Evolutionary conservation across 371 early-diverging fungal genomes (phyloP), one percentile per base, ranked within the genome.

Genomic region (Apophysomyces elegans): DNA sequence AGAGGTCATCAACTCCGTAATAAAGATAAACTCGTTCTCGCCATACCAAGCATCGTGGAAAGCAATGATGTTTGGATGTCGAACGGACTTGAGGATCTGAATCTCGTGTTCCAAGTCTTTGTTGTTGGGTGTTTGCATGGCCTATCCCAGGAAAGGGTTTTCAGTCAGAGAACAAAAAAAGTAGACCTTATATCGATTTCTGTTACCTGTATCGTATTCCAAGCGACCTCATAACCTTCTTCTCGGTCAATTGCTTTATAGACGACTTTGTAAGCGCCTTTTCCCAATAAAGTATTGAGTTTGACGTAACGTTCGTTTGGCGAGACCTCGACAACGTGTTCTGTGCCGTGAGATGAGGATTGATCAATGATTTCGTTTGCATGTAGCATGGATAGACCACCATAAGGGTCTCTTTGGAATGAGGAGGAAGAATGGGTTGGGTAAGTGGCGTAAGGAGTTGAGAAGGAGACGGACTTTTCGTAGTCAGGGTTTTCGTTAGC

Each of bases 1-100:
- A 1, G 92, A 91, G 2, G 94, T 93, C 96, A 97, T 97, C 62
- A 96, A 82, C 70, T 97, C 97, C 5, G 97, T 97, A 46, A 97
- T 91, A 73, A 96, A 96, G 44, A 88, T 86, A 69, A 96, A 88
- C 61, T 93, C 91, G 56, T 87, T 84, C 35, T 89, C 84, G 66
- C 84, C 76, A 57, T 81, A 79, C 90, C 91, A 91, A 12, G 88
- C 86, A 47, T 87, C 83, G 67, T 85, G 86, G 64, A 94, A 87
- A 63, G 89, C 88, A 75, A 97, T 94, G 59, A 96, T 93, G 75
- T 94, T 91, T 13, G 95, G 94, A 73, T 95, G 93, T 56, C 91
- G 81, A 44, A 96, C 86, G 21, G 84, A 85, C 70, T 93, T 86
- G 18, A 96, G 83, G 37, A 89, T 89, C 50, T 84, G 83, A 45